Evolutionary conservation across 2,329 filamentous ascomycete species (phyloP).

Genomic region (Arthrinium phaeospermum): DNA sequence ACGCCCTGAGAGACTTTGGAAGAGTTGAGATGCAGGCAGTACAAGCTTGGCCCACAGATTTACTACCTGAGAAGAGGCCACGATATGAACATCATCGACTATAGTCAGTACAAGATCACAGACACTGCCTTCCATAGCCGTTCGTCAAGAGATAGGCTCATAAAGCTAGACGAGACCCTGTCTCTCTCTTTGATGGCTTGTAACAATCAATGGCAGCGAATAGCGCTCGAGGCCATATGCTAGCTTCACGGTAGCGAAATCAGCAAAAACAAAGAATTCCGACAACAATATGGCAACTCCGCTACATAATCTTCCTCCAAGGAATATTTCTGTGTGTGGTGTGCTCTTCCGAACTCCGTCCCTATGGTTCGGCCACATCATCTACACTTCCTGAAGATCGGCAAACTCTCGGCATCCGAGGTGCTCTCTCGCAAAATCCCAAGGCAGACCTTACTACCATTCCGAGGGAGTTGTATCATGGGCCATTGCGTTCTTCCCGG

Average conservation of each 20-base stretch:
- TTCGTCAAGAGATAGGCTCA: conserved; percentile 52
- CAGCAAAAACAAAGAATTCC: conserved; percentile 46
- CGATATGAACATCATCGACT: conserved; percentile 30
- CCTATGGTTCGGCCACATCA: conserved; percentile 22
- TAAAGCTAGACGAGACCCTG: conserved; percentile 46
- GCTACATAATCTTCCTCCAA: conserved; percentile 47
- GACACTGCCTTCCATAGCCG: conserved; percentile 51
- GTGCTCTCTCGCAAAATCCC: not conserved
- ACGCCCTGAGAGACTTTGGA: conserved; percentile 19
- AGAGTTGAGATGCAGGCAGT: conserved; percentile 20
- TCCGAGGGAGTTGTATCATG: not conserved
- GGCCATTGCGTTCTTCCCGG: not conserved
- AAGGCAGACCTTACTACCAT: conserved; percentile 3
- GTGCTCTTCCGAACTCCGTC: conserved; percentile 25
- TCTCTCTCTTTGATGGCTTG: conserved; percentile 52
- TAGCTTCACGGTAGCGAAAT: conserved; percentile 81
- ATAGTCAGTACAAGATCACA: conserved; percentile 41
- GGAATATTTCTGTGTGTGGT: conserved; percentile 45
- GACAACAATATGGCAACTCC: conserved; percentile 51
- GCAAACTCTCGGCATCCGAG: not conserved
- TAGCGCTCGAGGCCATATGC: conserved; percentile 68
- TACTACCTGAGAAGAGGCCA: conserved; percentile 19
- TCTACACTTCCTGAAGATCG: conserved; percentile 26
- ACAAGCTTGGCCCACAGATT: conserved; percentile 13
- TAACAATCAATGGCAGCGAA: conserved; percentile 62